Conservation (phyloP, 2,329 filamentous ascomycete genomes). For the Pestalotiopsis sp. region DNA sequence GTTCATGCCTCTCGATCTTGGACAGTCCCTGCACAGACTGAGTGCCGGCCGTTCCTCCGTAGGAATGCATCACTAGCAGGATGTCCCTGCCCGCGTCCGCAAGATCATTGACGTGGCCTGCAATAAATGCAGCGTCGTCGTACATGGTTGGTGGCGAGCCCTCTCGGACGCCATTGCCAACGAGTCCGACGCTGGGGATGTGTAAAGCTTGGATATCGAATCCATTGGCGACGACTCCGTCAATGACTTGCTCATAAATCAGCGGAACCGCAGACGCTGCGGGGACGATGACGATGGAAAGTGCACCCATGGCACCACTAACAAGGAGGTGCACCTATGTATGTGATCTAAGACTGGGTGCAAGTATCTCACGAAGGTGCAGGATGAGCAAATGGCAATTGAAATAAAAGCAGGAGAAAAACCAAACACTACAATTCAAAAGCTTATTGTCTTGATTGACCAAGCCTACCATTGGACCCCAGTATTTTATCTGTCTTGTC, state of each 20-base stretch:
- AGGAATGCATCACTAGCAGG: conserved; percentile 28
- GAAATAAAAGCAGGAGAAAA: no score
- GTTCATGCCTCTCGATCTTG: conserved; percentile 34
- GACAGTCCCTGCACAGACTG: conserved; percentile 36
- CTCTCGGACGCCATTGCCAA: conserved; percentile 11
- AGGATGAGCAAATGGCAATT: no score
- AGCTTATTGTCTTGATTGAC: no score
- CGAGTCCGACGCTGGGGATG: conserved; percentile 18
- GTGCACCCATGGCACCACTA: not conserved
- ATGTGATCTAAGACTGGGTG: no score
- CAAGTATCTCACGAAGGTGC: no score
- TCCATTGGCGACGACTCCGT: conserved; percentile 19
- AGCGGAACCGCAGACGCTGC: conserved; percentile 20
- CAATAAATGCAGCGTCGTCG: conserved; percentile 38
- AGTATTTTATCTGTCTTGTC: no score
- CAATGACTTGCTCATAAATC: conserved; percentile 22
- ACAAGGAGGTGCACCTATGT: no score
- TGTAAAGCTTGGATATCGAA: conserved; percentile 26
- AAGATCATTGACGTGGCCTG: conserved; percentile 33
- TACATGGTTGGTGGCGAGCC: conserved; percentile 29
- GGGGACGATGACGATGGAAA: not conserved
- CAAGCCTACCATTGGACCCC: no score
- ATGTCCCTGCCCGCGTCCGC: conserved; percentile 34
- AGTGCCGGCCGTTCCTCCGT: conserved; percentile 27
- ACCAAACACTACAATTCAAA: no score